Evolutionary conservation across 257 asterid species (phyloP).

Genomic region (Plectranthus barbatus): DNA sequence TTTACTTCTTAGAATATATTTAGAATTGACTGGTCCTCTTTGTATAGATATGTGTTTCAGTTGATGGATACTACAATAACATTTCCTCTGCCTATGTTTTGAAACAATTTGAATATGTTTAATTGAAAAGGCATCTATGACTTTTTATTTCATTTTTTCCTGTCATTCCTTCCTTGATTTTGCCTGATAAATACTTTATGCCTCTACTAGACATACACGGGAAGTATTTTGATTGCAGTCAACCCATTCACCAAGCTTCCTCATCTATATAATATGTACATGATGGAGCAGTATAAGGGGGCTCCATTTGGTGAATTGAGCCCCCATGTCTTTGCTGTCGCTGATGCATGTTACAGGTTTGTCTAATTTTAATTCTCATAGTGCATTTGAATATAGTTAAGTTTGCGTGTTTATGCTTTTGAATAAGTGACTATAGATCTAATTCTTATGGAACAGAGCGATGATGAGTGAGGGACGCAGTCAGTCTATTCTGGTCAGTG

Average conservation of each 20-base stretch:
- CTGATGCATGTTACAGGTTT: constrained; percentile 97
- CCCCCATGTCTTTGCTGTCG: constrained; percentile 99
- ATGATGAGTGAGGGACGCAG: constrained; percentile 83
- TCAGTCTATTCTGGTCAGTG: constrained; percentile 97
- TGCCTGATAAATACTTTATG: constrained; percentile 24
- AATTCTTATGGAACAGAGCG: constrained; percentile 49
- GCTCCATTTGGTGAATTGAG: constrained; percentile 99
- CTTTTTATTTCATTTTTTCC: neutral
- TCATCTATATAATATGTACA: constrained; percentile 80
- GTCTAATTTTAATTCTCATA: constrained; percentile 19
- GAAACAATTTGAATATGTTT: neutral
- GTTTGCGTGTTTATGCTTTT: constrained; percentile 7
- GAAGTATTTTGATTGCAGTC: constrained; percentile 92
- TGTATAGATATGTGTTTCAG: too few species aligned
- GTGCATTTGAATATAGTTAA: constrained; percentile 8
- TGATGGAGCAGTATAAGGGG: constrained; percentile 98
- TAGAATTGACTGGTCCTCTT: too few species aligned
- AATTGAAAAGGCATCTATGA: neutral
- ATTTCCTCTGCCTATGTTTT: too few species aligned
- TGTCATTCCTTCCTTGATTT: neutral
- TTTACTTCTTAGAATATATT: too few species aligned
- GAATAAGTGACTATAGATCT: constrained; percentile 17
- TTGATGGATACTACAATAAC: too few species aligned
- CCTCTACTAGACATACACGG: constrained; percentile 76
- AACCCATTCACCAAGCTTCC: constrained; percentile 97